Evolutionary conservation across 768 basidiomycete genomes (phyloP).

Genomic region (Psilocybe tampanensis): DNA sequence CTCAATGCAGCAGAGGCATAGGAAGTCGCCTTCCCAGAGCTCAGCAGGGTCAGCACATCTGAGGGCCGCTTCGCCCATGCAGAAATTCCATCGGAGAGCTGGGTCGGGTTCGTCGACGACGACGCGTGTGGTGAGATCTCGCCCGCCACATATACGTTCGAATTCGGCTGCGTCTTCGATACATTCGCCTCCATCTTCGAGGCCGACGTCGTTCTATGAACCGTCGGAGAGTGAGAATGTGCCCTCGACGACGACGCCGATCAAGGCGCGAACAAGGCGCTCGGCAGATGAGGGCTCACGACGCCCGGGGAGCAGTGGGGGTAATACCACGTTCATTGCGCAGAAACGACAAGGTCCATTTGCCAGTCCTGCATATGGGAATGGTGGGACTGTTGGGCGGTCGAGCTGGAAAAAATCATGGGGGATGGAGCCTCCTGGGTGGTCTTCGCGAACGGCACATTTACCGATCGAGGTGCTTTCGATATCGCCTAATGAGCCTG

Average conservation of each 20-base stretch:
- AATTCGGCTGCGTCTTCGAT: constrained; percentile 79
- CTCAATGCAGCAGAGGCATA: constrained; percentile 60
- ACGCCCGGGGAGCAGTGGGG: constrained; percentile 29
- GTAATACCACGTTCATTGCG: constrained; percentile 70
- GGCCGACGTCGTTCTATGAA: constrained; percentile 80
- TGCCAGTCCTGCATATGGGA: constrained; percentile 48
- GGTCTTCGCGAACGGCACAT: constrained; percentile 70
- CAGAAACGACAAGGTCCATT: constrained; percentile 83
- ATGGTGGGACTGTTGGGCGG: constrained; percentile 51
- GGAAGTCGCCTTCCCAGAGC: constrained; percentile 76
- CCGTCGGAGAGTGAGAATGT: constrained; percentile 63
- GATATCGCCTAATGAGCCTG: constrained; percentile 55
- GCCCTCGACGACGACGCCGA: constrained; percentile 66
- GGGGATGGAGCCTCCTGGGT: constrained; percentile 86
- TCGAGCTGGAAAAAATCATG: constrained; percentile 90
- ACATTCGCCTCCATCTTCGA: constrained; percentile 75
- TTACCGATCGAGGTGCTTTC: constrained; percentile 77
- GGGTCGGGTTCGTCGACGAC: constrained; percentile 86
- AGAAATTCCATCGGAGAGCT: constrained; percentile 74
- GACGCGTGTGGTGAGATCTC: constrained; percentile 70
- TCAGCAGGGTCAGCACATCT: constrained; percentile 70
- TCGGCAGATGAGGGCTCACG: constrained; percentile 48
- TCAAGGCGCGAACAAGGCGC: constrained; percentile 50
- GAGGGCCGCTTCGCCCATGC: constrained; percentile 78
- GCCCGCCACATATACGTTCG: constrained; percentile 65